Percentiles rank a stretch among this genome's conserved stretches.
phyloP scores from a whole-genome alignment of 2,329 filamentous ascomycete species.

The Torrubiellomyces zombiae region DNA sequence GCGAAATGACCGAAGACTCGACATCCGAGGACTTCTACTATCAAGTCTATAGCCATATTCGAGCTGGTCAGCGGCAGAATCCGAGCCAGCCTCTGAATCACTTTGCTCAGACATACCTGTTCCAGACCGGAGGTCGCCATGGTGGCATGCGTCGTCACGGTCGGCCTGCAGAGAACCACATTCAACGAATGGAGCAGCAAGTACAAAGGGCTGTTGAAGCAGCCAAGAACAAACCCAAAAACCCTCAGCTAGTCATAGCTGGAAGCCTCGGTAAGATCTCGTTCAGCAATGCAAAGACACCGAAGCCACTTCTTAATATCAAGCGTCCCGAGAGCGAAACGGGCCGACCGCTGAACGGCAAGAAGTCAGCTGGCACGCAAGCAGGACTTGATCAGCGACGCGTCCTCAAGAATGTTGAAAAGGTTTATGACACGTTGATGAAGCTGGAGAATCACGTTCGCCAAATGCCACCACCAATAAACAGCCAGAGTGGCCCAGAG shows the following conservation, averaged over 20 bases:
- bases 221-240: slow-evolving; percentile 94
- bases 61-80: slow-evolving; percentile 75
- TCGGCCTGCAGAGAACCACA: slow-evolving; percentile 83
- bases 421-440: slow-evolving; percentile 78
- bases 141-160: slow-evolving; percentile 58
- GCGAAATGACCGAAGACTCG: slow-evolving; percentile 62
- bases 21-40: slow-evolving; percentile 96
- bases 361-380: slow-evolving; percentile 17
- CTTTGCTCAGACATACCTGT: slow-evolving; percentile 94
- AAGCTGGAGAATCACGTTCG: slow-evolving; percentile 86
- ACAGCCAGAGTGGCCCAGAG: slow-evolving; percentile 42
- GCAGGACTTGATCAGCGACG: slow-evolving; percentile 63
- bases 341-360: slow-evolving; percentile 33
- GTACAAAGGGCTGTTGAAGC: slow-evolving; percentile 94
- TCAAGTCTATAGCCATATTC: slow-evolving; percentile 89
- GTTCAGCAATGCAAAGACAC: slow-evolving; percentile 96
- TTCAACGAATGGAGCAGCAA: slow-evolving; percentile 98
- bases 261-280: slow-evolving; percentile 95
- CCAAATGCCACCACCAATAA: slow-evolving; percentile 47
- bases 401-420: slow-evolving; percentile 73
- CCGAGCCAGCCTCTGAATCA: slow-evolving; percentile 87
- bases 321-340: slow-evolving; percentile 63
- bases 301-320: slow-evolving; percentile 86
- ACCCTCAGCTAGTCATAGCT: slow-evolving; percentile 90
- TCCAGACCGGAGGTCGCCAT: slow-evolving; percentile 78